Base-by-base conservation (phyloP, 768 basidiomycete species). In the Russula emetica region DNA sequence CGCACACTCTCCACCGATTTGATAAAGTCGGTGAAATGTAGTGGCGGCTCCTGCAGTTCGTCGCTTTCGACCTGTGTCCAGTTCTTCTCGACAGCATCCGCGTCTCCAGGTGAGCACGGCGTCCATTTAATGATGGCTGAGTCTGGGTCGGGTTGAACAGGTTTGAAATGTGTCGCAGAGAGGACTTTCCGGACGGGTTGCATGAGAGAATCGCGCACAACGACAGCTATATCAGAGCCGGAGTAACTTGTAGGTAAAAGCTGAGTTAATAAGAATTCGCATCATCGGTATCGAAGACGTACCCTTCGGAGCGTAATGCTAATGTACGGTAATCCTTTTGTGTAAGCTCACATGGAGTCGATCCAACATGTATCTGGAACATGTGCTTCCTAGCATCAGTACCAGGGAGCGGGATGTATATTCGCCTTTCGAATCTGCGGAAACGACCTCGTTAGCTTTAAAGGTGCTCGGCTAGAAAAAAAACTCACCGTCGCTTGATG, bases 141-240 rank as follows among this genome's bases (percentile, higher is more conserved):
- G 34, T 70, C 72, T 32, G 73, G 76, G 55, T 53, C 67, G 16
- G 72, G 70, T 9, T 72, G 60, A 26, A 84, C 78, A 36, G 75
- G 79, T 72, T 94, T 94, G 78, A 99, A 99, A 75, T 99, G 96
- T 0, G 94, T 97, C 2, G 97, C 94, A 24, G 87, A 85, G 55
- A 98, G 84, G 51, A 99, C 93, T 73, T 99, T 98, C 58, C 96
- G 86, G 16, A 99, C 92, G 1, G 96, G 96, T 72, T 98, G 95
- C 96, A 98, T 99, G 67, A 99, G 82, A 0, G 96, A 95, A 71
- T 98, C 96, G 61, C 94, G 88, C 28, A 98, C 96, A 57, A 96
- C 80, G 67, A 95, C 89, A 2, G 95, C 85, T 57, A 99, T 94
- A 77, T 98, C 96, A 9, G 92, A 94, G 9, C 96, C 96, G 34